Percentiles rank a stretch among this genome's conserved stretches.
Conservation (phyloP, 352 stramenopile genomes). For the Saprolegnia diclina region DNA sequence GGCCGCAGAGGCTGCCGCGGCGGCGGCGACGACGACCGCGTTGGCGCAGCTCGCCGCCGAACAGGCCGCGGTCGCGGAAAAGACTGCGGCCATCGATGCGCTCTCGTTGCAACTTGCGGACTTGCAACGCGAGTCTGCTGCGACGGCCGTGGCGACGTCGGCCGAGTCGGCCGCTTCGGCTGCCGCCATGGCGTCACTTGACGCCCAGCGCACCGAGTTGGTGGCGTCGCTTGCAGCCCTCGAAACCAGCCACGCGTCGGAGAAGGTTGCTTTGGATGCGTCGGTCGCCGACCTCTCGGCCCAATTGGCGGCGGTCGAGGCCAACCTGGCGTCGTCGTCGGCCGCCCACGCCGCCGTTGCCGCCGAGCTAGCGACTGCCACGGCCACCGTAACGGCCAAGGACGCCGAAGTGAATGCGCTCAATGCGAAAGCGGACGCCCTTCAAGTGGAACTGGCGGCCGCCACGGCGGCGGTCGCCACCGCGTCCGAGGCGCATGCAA, state of each 20-base stretch:
- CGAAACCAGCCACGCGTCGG: not conserved
- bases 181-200: not conserved
- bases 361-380: not conserved
- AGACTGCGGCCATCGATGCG: not conserved
- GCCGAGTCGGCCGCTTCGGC: not conserved
- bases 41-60: not conserved
- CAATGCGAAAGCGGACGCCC: not conserved
- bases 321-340: not conserved
- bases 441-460: slow-evolving; percentile 14
- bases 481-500: not conserved
- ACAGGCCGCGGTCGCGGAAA: slow-evolving; percentile 9
- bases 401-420: not conserved
- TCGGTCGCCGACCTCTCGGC: not conserved
- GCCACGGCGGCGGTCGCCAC: not conserved
- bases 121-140: not conserved
- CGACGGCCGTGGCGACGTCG: slow-evolving; percentile 1
- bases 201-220: slow-evolving; percentile 2
- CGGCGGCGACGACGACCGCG: not conserved
- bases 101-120: not conserved
- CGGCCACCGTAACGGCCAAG: slow-evolving; percentile 7
- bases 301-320: not conserved
- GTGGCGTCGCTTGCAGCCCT: slow-evolving; percentile 6
- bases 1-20: not conserved
- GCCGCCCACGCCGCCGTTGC: not conserved
- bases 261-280: slow-evolving; percentile 14